phyloP scores from a whole-genome alignment of 2,329 filamentous ascomycete genomes.

The Colletotrichum sp. region DNA sequence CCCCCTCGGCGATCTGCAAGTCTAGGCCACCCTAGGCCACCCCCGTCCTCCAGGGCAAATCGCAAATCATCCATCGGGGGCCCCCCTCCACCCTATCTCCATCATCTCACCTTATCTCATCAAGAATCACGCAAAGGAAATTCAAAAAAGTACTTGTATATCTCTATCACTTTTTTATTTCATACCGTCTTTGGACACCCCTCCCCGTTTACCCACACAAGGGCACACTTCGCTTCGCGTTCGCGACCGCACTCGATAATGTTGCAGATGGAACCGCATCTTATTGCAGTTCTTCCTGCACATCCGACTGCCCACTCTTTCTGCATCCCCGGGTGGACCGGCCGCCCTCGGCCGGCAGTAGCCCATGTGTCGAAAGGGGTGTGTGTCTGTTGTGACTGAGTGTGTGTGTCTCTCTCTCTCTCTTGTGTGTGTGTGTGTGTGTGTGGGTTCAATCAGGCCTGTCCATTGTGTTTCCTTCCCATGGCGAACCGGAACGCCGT shows the following conservation, averaged over 20 bases:
- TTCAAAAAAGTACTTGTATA: neutral
- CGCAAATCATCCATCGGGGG: neutral
- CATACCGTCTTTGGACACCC: neutral
- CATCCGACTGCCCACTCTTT: neutral
- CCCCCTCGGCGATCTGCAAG: conserved; percentile 12
- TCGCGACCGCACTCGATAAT: neutral
- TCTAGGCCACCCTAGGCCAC: conserved; percentile 5
- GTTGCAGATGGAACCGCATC: neutral
- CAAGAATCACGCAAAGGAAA: neutral
- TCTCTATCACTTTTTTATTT: neutral
- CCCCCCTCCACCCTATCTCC: neutral
- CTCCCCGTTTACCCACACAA: neutral
- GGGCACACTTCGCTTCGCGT: neutral
- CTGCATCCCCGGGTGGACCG: neutral
- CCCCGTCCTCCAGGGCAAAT: neutral
- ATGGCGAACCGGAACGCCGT: neutral
- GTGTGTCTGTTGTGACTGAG: neutral
- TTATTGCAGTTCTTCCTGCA: neutral
- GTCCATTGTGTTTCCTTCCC: neutral
- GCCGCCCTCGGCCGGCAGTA: neutral
- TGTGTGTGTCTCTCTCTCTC: neutral
- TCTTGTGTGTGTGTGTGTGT: neutral
- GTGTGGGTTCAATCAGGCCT: neutral
- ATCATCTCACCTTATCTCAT: conserved; percentile 5
- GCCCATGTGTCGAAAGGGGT: neutral